Evolutionary conservation across 305 asterid genomes (phyloP).

Genomic region (Ilex paraguariensis): DNA sequence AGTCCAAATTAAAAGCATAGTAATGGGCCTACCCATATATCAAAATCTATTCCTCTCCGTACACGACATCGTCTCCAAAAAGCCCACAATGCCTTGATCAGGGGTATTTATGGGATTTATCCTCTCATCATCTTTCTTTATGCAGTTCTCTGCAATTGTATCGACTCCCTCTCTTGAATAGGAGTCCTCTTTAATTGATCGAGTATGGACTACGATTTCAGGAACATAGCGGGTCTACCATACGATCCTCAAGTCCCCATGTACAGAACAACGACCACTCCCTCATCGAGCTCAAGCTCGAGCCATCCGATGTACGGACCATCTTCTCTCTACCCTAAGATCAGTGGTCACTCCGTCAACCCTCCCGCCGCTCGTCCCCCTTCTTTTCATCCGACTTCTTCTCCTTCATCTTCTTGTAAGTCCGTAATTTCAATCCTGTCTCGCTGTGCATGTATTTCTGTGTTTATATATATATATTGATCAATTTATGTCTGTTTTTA

Average conservation of each 20-base stretch:
- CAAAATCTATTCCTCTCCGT: too few relatives aligned
- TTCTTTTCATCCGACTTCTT: conserved; percentile 37
- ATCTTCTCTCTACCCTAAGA: conserved; percentile 55
- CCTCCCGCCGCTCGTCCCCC: conserved; percentile 36
- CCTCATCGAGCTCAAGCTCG: conserved; percentile 25
- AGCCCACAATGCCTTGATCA: too few relatives aligned
- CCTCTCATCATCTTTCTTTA: too few relatives aligned
- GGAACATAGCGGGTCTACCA: conserved; percentile 44
- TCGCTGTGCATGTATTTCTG: not conserved
- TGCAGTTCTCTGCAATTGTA: too few relatives aligned
- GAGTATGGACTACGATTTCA: conserved; percentile 73
- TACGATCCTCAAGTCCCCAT: conserved; percentile 50
- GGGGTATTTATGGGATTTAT: too few relatives aligned
- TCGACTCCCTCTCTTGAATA: too few relatives aligned
- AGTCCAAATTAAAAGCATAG: too few relatives aligned
- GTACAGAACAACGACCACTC: conserved; percentile 40
- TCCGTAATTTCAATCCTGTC: conserved; percentile 10
- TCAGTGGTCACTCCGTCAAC: conserved; percentile 45
- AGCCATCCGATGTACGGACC: conserved; percentile 37
- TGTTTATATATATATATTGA: not conserved
- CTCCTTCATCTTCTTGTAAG: conserved; percentile 42
- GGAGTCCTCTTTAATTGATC: too few relatives aligned
- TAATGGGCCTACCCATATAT: too few relatives aligned
- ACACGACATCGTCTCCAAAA: too few relatives aligned
- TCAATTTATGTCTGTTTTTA: too few relatives aligned